Conservation (phyloP, 495 filamentous ascomycete species). For the Penicillium chermesinum region DNA sequence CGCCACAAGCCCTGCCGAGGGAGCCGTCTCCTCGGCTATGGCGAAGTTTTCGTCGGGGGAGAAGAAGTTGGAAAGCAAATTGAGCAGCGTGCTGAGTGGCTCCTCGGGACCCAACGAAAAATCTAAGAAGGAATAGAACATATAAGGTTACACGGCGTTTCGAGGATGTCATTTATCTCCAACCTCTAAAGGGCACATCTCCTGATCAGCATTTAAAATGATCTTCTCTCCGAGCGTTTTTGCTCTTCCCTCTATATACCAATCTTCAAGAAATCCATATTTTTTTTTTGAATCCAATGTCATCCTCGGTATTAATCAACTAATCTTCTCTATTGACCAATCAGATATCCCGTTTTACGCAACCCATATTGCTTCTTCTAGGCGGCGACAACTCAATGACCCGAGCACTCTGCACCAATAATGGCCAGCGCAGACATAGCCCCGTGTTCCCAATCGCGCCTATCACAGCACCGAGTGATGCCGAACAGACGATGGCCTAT, state of each 20-base stretch:
- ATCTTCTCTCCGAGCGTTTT: neutral
- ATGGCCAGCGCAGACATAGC: neutral
- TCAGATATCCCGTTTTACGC: no score
- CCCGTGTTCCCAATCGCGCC: neutral
- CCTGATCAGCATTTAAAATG: neutral
- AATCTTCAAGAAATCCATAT: no score
- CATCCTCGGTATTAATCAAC: no score
- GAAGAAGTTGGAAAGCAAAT: conserved; percentile 31
- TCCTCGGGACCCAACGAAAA: conserved; percentile 17
- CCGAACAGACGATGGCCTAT: neutral
- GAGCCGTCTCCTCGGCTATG: conserved; percentile 6
- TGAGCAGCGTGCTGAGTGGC: conserved; percentile 18
- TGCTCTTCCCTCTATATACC: no score
- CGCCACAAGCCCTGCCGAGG: conserved; percentile 3
- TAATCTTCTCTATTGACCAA: no score
- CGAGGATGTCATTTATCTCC: neutral
- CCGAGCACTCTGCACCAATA: neutral
- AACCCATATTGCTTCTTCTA: neutral
- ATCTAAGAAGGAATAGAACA: conserved; percentile 26
- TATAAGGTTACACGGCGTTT: neutral
- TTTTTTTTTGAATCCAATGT: no score
- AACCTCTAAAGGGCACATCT: neutral
- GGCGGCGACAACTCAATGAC: no score
- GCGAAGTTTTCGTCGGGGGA: conserved; percentile 36
- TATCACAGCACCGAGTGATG: neutral